Conservation (phyloP, 176 grass and related monocot species). For the Aechmea fasciata region DNA sequence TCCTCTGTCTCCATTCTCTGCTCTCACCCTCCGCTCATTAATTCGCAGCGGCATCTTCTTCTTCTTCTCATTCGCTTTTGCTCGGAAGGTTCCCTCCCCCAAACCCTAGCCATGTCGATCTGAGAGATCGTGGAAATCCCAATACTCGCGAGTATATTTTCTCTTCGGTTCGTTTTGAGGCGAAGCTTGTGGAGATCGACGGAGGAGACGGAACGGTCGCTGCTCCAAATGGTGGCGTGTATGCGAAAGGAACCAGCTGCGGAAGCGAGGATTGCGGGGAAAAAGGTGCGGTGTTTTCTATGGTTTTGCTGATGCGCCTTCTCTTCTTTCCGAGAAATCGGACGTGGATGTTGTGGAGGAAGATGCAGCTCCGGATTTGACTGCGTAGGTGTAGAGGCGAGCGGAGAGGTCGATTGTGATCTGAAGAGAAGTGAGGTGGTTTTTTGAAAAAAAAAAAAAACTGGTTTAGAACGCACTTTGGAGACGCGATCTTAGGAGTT, state of each 20-base stretch:
- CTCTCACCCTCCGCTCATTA: not conserved
- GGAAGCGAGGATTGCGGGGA: not conserved
- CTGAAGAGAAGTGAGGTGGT: not conserved
- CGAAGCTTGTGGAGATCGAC: no score
- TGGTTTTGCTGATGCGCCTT: no score
- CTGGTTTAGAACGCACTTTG: no score
- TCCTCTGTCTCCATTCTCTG: not conserved
- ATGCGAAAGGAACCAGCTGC: not conserved
- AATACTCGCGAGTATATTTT: no score
- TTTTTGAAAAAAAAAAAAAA: not conserved
- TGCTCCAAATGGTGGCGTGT: no score
- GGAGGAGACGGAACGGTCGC: no score
- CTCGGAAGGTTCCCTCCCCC: not conserved
- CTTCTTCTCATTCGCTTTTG: not conserved
- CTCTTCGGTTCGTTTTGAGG: no score
- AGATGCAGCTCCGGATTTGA: not conserved
- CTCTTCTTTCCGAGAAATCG: not conserved
- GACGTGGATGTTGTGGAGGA: not conserved
- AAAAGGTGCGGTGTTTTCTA: not conserved
- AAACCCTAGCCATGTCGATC: not conserved
- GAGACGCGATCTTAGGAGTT: not conserved
- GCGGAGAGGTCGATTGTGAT: not conserved
- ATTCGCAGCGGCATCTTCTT: not conserved
- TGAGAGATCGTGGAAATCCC: not conserved
- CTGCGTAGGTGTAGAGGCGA: not conserved